These are phyloP conservation scores for Calocybe gangraenosa DNA, from an alignment of 768 basidiomycete species.

Conservation along the genomic window DNA sequence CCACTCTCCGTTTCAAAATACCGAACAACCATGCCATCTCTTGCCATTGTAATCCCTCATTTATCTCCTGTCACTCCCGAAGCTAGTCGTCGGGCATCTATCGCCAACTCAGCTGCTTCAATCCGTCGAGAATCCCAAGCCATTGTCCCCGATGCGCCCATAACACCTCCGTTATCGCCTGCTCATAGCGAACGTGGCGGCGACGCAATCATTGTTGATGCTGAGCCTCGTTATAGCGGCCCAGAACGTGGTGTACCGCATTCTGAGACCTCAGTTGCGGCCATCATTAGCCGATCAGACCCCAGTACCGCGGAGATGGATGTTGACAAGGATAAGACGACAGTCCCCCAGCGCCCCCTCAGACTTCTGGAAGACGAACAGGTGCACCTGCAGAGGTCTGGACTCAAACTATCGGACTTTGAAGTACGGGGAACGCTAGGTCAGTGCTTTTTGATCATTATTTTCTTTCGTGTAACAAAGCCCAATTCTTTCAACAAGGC, in stretches of 20 bases:
- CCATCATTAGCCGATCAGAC: constrained; percentile 10
- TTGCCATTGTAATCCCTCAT: constrained; percentile 24
- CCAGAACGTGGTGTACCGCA: constrained; percentile 16
- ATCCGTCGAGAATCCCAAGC: constrained; percentile 31
- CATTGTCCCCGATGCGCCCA: constrained; percentile 51
- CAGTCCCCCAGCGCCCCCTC: constrained; percentile 36
- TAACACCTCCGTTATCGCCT: constrained; percentile 71
- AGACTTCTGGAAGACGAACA: constrained; percentile 67
- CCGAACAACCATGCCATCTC: constrained; percentile 20
- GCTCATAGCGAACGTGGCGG: constrained; percentile 39
- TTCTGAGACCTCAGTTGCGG: constrained; percentile 3
- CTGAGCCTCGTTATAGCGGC: constrained; percentile 32
- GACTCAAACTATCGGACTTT: constrained; percentile 71
- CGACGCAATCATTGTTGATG: constrained; percentile 33
- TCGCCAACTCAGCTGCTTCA: constrained; percentile 19
- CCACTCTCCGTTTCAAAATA: neutral
- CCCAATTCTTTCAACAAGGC: constrained; percentile 40
- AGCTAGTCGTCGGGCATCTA: constrained; percentile 21
- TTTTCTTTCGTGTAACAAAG: neutral
- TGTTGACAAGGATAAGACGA: constrained; percentile 16
- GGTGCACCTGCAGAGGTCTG: constrained; percentile 55
- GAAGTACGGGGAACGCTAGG: constrained; percentile 78
- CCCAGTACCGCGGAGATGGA: constrained; percentile 23
- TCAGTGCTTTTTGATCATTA: constrained; percentile 26
- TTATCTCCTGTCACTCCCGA: constrained; percentile 25